Percentiles rank a stretch among this genome's conserved stretches.
These are phyloP conservation scores for Cyberlindnera xishuangbannaensis DNA, from an alignment of 805 yeast genomes.

Conservation along the genomic window DNA sequence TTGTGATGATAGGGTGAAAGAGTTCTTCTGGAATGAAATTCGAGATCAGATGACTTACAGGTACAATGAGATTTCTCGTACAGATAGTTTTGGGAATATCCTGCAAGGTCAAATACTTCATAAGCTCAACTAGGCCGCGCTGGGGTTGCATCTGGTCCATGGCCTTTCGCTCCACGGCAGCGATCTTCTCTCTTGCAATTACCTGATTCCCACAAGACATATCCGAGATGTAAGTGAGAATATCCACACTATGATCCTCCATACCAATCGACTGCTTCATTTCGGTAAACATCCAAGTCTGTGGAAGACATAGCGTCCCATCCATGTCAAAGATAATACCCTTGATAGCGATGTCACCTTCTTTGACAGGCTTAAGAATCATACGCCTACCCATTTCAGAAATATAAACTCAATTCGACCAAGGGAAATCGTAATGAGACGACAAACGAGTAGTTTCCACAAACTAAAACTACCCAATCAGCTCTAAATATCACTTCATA, in stretches of 20 bases:
- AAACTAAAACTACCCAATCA: no score
- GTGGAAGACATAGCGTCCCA: conserved; percentile 68
- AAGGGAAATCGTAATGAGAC: no score
- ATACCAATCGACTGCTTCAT: conserved; percentile 59
- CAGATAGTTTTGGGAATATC: conserved; percentile 48
- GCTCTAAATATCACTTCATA: no score
- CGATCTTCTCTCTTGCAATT: conserved; percentile 41
- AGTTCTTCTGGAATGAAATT: conserved; percentile 36
- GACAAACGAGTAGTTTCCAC: no score
- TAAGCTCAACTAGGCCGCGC: no score
- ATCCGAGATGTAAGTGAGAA: conserved; percentile 43
- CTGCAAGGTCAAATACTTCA: conserved; percentile 11
- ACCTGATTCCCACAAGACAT: conserved; percentile 34
- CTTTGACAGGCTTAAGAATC: conserved; percentile 19
- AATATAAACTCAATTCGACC: no score
- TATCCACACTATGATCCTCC: conserved; percentile 39
- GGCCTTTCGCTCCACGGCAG: conserved; percentile 53
- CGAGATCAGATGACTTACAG: conserved; percentile 47
- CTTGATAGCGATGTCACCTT: conserved; percentile 30
- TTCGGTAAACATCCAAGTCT: conserved; percentile 49
- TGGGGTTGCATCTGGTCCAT: conserved; percentile 61
- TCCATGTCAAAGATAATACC: conserved; percentile 77
- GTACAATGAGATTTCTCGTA: conserved; percentile 50
- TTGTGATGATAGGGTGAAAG: conserved; percentile 52
- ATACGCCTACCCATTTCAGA: no score